Base-by-base conservation (phyloP, 148 eudicot species). In the Rhododendron williamsianum region DNA sequence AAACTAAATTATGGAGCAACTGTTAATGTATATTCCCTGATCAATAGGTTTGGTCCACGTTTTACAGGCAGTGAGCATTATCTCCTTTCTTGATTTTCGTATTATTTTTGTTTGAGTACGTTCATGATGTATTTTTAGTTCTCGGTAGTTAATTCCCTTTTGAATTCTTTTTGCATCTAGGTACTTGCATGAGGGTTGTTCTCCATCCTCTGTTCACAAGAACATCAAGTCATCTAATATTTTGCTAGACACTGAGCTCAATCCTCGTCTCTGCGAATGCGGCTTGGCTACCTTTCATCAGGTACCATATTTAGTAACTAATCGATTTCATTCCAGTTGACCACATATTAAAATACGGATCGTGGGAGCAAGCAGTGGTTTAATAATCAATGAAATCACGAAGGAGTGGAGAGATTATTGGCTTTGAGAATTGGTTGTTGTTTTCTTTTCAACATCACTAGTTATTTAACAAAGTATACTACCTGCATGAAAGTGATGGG, bases 161-260 rank as follows among this genome's bases (percentile, higher is more conserved):
- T 11, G 6, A 45, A 71, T 6, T 56, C 45, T 21, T 49, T 81
- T 83, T 76, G 30, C 63, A 49, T 72, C 5, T 85, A 91, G 96
- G 91, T 94, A 91, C 89, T 87, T 94, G 89, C 97, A 94, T 67
- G 95, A 92, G 77, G 87, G 83, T 72, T 94, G 92, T 77, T 91
- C 90, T 48, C 93, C 94, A 27, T 86, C 92, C 4, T 71, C 85
- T 74, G 77, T 92, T 76, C 95, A 94, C 84, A 90, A 89, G 87
- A 89, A 91, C 88, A 89, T 94, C 83, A 92, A 88, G 72, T 91
- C 97, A 4, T 89, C 92, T 51, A 94, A 94, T 85, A 91, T 94
- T 82, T 87, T 94, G 56, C 94, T 94, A 19, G 97, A 94, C 83
- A 60, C 67, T n/a, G 97, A 94, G 80, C 91, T 92, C 49, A 94